Percentiles rank a stretch among this genome's conserved stretches.
Conservation (phyloP, 257 asterid genomes). For the Przewalskia tangutica region DNA sequence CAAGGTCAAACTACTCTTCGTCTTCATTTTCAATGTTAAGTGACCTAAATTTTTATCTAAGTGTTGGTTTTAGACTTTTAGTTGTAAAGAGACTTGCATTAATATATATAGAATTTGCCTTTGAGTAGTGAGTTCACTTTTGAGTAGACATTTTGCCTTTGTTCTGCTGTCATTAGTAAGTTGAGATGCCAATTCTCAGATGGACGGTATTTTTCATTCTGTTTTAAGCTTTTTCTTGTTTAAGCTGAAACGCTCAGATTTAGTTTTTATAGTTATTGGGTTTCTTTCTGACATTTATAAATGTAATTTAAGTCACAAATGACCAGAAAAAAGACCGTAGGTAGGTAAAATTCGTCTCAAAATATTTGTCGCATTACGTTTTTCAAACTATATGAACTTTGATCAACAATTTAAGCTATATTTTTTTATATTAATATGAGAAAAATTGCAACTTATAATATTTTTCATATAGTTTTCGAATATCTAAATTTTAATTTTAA, state of each 20-base stretch:
- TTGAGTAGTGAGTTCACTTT: background rate
- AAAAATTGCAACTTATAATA: too few relatives aligned
- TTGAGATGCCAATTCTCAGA: background rate
- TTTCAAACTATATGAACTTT: too few relatives aligned
- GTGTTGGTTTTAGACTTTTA: background rate
- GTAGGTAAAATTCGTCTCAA: background rate
- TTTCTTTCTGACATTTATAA: background rate
- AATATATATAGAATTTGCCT: background rate
- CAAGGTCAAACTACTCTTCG: conserved; percentile 2
- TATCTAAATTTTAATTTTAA: too few relatives aligned
- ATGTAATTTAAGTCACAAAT: background rate
- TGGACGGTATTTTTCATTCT: background rate
- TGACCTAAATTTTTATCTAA: background rate
- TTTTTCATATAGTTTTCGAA: too few relatives aligned
- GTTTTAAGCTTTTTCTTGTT: background rate
- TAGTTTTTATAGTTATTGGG: background rate
- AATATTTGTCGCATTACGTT: too few relatives aligned
- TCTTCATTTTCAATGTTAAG: background rate
- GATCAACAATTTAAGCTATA: too few relatives aligned
- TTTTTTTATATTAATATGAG: too few relatives aligned
- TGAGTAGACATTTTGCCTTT: background rate
- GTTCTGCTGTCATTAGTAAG: background rate
- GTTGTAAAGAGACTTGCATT: background rate
- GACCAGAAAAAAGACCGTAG: background rate
- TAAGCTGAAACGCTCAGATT: background rate